phyloP scores from a whole-genome alignment of 345 rosid genomes.

The Camelina sativa region DNA sequence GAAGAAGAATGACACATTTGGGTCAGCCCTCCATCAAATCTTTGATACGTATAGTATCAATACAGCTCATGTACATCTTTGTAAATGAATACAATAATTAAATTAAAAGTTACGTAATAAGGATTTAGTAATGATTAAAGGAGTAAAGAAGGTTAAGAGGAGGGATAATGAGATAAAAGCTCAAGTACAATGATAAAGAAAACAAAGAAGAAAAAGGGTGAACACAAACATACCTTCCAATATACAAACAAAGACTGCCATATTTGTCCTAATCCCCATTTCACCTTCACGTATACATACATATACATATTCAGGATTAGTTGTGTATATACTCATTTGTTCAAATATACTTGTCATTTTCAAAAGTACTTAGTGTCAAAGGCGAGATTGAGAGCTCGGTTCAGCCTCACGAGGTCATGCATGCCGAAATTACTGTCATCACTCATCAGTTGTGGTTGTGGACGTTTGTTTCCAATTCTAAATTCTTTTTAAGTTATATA shows the following conservation, averaged over 20 bases:
- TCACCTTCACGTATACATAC: slow-evolving; percentile 22
- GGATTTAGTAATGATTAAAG: slow-evolving; percentile 40
- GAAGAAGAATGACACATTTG: slow-evolving; percentile 6
- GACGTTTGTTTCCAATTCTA: no score
- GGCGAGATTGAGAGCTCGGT: no score
- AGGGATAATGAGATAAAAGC: slow-evolving; percentile 35
- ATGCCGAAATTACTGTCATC: no score
- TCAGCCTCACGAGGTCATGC: no score
- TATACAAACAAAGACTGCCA: slow-evolving; percentile 40
- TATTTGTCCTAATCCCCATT: slow-evolving; percentile 23
- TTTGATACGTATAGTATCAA: neutral
- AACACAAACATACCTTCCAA: slow-evolving; percentile 33
- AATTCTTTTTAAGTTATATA: no score
- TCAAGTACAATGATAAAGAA: slow-evolving; percentile 40
- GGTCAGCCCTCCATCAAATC: slow-evolving; percentile 1
- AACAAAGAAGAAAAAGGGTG: slow-evolving; percentile 36
- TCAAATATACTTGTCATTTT: neutral
- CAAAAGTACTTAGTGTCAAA: no score
- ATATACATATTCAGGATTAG: neutral
- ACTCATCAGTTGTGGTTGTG: no score
- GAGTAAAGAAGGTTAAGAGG: neutral
- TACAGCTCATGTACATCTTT: neutral
- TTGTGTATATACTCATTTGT: neutral
- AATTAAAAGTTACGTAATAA: neutral
- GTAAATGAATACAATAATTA: slow-evolving; percentile 8